A percentile compares a stretch with the other conserved stretches of the same genome.
Conservation (phyloP, 257 asterid species). For the Ehretia macrophylla region DNA sequence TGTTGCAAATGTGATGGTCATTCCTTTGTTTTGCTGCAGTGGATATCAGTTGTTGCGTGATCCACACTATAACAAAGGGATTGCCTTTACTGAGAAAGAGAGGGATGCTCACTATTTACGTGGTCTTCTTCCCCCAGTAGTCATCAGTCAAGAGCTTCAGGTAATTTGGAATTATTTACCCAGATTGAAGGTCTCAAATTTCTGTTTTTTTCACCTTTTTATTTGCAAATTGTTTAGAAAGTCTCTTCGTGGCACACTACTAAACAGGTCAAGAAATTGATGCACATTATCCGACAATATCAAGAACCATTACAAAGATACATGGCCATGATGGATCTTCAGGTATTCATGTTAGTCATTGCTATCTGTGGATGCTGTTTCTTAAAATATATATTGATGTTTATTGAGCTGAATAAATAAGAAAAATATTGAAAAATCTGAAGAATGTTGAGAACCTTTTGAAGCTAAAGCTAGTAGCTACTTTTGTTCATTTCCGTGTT, state of each 20-base stretch:
- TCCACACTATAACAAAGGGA: conserved; percentile 96
- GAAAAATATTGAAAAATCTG: too few species aligned
- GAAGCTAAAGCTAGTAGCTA: not conserved
- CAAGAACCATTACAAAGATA: conserved; percentile 92
- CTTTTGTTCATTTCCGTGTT: not conserved
- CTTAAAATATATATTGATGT: not conserved
- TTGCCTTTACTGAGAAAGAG: conserved; percentile 84
- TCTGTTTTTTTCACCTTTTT: not conserved
- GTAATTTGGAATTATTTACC: conserved; percentile 15
- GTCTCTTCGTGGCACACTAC: conserved; percentile 5
- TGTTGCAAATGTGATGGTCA: not conserved
- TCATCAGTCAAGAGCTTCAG: conserved; percentile 75
- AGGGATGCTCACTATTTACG: conserved; percentile 93
- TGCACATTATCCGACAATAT: conserved; percentile 87
- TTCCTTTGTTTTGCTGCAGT: conserved; percentile 38
- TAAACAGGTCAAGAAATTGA: conserved; percentile 85
- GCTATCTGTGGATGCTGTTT: not conserved
- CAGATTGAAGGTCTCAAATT: not conserved
- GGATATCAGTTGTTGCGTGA: conserved; percentile 97
- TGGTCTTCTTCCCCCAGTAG: conserved; percentile 95
- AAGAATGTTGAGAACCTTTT: not conserved
- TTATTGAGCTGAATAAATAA: too few species aligned
- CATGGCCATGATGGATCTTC: conserved; percentile 99
- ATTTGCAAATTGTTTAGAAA: not conserved
- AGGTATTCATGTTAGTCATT: conserved; percentile 45